Evolutionary conservation across 139 green algal species (phyloP).

Genomic region (Chlorella sp.): DNA sequence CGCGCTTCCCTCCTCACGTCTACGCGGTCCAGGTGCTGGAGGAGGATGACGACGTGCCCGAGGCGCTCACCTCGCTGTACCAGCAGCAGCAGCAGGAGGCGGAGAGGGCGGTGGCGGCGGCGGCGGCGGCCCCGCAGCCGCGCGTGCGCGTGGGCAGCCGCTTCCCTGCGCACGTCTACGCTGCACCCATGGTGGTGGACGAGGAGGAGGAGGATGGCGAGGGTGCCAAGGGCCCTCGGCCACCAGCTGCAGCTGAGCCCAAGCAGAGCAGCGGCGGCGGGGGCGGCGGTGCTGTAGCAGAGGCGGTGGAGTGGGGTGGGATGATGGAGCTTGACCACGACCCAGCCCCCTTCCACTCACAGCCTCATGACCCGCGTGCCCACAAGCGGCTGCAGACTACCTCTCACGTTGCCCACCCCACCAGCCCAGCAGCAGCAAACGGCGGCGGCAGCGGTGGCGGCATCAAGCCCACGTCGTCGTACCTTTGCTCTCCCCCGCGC

Average conservation of each 20-base stretch:
- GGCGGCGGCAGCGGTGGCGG: too few species aligned
- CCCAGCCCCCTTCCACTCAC: too few species aligned
- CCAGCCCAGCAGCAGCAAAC: neutral
- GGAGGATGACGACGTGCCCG: neutral
- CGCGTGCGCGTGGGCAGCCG: too few species aligned
- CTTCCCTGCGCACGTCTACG: too few species aligned
- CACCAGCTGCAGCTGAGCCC: neutral
- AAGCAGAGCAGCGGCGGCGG: neutral
- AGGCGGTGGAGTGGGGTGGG: too few species aligned
- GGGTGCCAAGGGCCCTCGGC: neutral
- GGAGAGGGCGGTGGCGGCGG: neutral
- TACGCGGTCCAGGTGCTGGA: neutral
- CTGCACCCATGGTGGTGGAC: neutral
- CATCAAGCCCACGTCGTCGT: too few species aligned
- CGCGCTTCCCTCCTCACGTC: neutral
- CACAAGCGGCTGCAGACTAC: too few species aligned
- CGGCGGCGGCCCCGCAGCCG: too few species aligned
- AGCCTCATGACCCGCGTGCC: too few species aligned
- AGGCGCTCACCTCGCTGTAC: too few species aligned
- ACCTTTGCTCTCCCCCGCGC: too few species aligned
- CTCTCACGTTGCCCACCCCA: neutral
- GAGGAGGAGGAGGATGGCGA: neutral
- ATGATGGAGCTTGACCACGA: too few species aligned
- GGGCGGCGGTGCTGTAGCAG: neutral
- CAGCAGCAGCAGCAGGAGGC: neutral